Percentiles rank a stretch among this genome's conserved stretches.
Conservation (phyloP, 1,284 basidiomycete genomes). For the Sphagnurus paluster region DNA sequence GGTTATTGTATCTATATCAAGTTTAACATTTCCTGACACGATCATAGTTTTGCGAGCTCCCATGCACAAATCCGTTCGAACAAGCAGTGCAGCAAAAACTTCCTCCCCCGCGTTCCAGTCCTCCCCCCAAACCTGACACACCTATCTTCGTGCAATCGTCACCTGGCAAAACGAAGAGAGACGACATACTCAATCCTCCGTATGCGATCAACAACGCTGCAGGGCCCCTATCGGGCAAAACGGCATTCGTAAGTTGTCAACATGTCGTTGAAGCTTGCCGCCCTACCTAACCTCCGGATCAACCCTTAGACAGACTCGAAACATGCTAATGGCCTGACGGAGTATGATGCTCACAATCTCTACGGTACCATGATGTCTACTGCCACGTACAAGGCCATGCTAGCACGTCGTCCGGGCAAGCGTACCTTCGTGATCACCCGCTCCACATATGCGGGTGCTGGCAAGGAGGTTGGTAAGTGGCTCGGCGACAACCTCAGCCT, state of each 20-base stretch:
- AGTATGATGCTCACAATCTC: slow-evolving; percentile 70
- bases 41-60: slow-evolving; percentile 56
- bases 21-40: not conserved
- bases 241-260: slow-evolving; percentile 56
- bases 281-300: not conserved
- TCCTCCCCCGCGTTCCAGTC: slow-evolving; percentile 51
- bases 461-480: slow-evolving; percentile 68
- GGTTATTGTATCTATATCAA: not conserved
- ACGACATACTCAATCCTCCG: slow-evolving; percentile 48
- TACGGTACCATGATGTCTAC: slow-evolving; percentile 74
- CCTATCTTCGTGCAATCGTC: slow-evolving; percentile 47
- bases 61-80: slow-evolving; percentile 56
- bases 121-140: slow-evolving; percentile 51
- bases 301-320: slow-evolving; percentile 47
- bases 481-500: slow-evolving; percentile 62
- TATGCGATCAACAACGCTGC: slow-evolving; percentile 61
- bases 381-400: slow-evolving; percentile 61
- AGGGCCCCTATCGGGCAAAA: slow-evolving; percentile 50
- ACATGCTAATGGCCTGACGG: slow-evolving; percentile 62
- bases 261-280: not conserved
- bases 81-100: slow-evolving; percentile 51
- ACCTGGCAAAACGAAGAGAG: slow-evolving; percentile 30
- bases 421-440: slow-evolving; percentile 71
- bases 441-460: slow-evolving; percentile 71
- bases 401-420: slow-evolving; percentile 56